Base-by-base conservation (phyloP, 225 moss, liverwort and hornwort species). In the Pleurozium schreberi region DNA sequence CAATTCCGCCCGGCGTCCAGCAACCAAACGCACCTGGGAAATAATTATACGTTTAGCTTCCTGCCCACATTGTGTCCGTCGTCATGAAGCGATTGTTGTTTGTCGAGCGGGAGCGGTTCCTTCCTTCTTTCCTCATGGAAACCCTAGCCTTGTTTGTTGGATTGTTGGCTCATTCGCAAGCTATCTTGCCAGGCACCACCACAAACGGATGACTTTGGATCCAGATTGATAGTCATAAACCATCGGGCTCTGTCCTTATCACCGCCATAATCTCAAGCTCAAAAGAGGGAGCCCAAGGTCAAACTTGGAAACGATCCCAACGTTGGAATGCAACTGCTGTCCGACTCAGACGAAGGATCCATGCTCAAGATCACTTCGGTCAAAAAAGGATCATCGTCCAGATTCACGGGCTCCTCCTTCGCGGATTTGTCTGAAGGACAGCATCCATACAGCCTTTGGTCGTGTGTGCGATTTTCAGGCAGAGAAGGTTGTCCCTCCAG, bases 251-350 rank as follows among this genome's bases (percentile, higher is more conserved):
- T 59, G 88, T 38, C 74, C 80, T 94, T 18, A 92, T 31, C 73
- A 40, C 52, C 5, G 88, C 84, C 66, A 93, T 77, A 8, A 93
- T 90, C 82, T 94, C 92, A n/a, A n/a, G n/a, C 26, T 94, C 93
- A 10, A 91, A 50, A 42, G 90, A n/a, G 90, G 5, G 92, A 92
- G 67, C 92, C 93, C 67, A 93, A 81, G 52, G 82, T 92, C 89
- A 91, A 85, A 71, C 93, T 93, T 65, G 94, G 93, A 71, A 94
- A 94, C 19, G 87, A 74, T 27, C 93, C 94, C 84, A 94, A 80
- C 19, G 88, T 82, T 65, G 92, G 84, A 61, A 93, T 81, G 66
- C 81, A 88, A 87, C 81, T 87, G 31, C 88, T 84, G 40, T 91
- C 93, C 7, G 93, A 86, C 34, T 47, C 90, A 50, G 93, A 90